Base-by-base conservation (phyloP, 768 basidiomycete genomes). In the Lactarius tabidus region DNA sequence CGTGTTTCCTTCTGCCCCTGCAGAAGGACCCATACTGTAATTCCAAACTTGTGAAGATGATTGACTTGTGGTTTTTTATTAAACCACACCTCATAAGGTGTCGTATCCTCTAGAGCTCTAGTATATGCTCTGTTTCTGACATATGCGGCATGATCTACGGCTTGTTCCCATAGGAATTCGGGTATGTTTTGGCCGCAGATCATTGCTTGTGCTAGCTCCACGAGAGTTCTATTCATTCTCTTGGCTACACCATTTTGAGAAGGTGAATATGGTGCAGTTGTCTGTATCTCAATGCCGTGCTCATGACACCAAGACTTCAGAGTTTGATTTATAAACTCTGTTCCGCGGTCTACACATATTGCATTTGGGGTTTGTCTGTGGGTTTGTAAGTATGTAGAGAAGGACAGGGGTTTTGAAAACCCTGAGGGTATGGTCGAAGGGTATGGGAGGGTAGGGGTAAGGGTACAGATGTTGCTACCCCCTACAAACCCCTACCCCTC, bases 71-170 rank as follows among this genome's bases (percentile, higher is more conserved):
- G 57, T 26, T 7, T 38, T 3, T 18, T 8, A 9, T 15, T 6
- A 18, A 7, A 1, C 57, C 57, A 57, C 2, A 2, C 2, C 3
- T 57, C 17, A 18, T 41, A 57, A 5, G 28, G 57, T 1, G 57
- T 57, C 1, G 0, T 0, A 4, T 5, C n/a, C 10, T 12, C 20
- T 23, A 45, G 3, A 0, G n/a, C 1, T 1, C 0, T 23, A 0
- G n/a, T 45, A 5, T n/a, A 23, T 9, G 43, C 8, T 1, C 10
- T 6, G 4, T 45, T 45, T 10, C n/a, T 0, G 0, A 45, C 8
- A 23, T 45, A 45, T 5, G 43, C 4, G 3, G 43, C 43, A 12
- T 45, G 43, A 10, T 8, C n/a, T 0, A 45, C 7, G 1, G 43
- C 10, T 0, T 3, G 8, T 29, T 57, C 57, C 57, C 57, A 57